Evolutionary conservation across 805 yeast species (phyloP), one percentile per base, ranked within the genome.

Genomic region (Pichia californica): DNA sequence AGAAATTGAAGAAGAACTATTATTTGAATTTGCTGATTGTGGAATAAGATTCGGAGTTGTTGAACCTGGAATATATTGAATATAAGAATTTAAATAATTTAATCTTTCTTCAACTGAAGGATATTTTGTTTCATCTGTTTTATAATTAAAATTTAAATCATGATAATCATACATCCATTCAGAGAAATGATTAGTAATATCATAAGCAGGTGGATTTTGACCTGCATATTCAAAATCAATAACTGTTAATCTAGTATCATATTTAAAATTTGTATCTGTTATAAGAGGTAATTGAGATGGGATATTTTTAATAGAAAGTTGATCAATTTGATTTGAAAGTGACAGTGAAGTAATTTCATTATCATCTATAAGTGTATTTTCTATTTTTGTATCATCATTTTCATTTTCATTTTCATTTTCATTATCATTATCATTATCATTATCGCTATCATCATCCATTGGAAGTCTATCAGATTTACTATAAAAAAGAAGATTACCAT

Each of bases 81-180:
- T 81, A 55, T 93, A 93, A n/a, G 91, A 77, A 50, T 77, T 77
- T 41, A 91, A 62, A 52, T 88, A 73, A 55, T 83, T 81, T 50
- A 81, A 58, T 55, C 83, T 81, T 58, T 88, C 83, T 36, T 78
- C 77, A 47, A 69, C 67, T 13, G 69, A 67, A 9, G 99, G 99
- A 62, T 74, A 93, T 31, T 67, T 64, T 11, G 71, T 65, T 28
- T 65, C 68, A 52, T 75, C 70, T n/a, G 84, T 66, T 44, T 64
- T 74, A 59, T 83, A 77, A 30, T 70, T 61, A 14, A 70, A 64
- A 16, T 70, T 67, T 1, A 80, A 75, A 52, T 79, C 76, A 56
- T 83, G 86, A 59, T 91, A 93, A 66, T 93, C 88, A 38, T 87
- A 75, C 97, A 89, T 93, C 99, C 99, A 91, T 67, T 91, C 99